phyloP scores from a whole-genome alignment of 208 protist species.

The Leishmania braziliensis region DNA sequence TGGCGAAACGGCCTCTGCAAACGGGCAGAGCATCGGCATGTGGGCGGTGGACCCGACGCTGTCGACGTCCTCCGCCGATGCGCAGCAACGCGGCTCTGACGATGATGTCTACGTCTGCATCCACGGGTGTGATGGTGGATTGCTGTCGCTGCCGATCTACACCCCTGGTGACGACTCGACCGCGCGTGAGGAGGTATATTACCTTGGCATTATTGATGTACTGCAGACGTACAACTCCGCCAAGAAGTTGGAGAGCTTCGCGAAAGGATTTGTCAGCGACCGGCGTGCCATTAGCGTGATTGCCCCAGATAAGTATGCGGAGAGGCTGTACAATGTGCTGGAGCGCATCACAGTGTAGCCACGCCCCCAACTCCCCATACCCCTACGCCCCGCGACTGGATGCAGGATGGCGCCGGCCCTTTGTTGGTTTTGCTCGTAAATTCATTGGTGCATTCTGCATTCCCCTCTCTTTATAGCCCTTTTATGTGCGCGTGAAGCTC shows the following conservation, averaged over 20 bases:
- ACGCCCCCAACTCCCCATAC: background rate
- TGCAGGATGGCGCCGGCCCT: background rate
- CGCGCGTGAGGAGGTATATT: constrained; percentile 88
- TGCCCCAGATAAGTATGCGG: constrained; percentile 78
- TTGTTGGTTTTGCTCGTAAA: background rate
- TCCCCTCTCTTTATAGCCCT: background rate
- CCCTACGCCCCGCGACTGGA: background rate
- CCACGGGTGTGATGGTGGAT: constrained; percentile 79
- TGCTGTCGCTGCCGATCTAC: constrained; percentile 83
- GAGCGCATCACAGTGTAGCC: constrained; percentile 76
- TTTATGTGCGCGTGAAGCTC: background rate
- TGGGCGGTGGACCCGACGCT: background rate
- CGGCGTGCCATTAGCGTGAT: constrained; percentile 83
- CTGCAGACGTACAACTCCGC: constrained; percentile 88
- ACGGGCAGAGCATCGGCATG: constrained; percentile 22
- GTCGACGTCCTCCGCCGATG: background rate
- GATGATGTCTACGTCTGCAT: constrained; percentile 64
- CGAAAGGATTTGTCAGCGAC: constrained; percentile 83
- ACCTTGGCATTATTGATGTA: constrained; percentile 94
- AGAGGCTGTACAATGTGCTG: constrained; percentile 78
- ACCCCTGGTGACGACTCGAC: constrained; percentile 64
- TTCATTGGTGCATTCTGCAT: background rate
- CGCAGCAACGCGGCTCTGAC: background rate
- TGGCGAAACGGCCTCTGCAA: constrained; percentile 15
- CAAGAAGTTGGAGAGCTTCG: constrained; percentile 87